A percentile compares a stretch with the other conserved stretches of the same genome.
These are phyloP conservation scores for Vitis hybrid DNA, from an alignment of 177 flowering plant species.

Conservation along the genomic window DNA sequence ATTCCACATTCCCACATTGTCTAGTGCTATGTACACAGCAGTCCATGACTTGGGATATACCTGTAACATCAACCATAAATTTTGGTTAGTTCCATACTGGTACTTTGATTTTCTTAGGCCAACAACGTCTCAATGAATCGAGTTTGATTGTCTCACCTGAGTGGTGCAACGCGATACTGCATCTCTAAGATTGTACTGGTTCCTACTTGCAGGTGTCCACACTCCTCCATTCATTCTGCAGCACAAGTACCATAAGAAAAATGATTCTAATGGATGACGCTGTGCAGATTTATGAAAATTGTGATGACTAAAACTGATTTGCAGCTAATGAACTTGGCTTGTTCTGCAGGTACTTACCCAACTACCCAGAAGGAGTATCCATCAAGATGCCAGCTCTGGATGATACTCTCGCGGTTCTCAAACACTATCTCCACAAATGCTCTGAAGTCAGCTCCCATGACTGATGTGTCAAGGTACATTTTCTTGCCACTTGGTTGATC, in stretches of 20 bases:
- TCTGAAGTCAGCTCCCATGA: conserved; percentile 71
- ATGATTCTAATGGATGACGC: too few species aligned
- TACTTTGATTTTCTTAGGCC: background rate
- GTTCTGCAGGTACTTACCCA: conserved; percentile 44
- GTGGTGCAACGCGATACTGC: conserved; percentile 62
- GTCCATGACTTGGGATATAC: conserved; percentile 83
- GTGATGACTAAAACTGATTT: background rate
- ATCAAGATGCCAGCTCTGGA: conserved; percentile 78
- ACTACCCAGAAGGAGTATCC: conserved; percentile 73
- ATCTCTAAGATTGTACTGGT: conserved; percentile 60
- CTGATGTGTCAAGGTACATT: conserved; percentile 54
- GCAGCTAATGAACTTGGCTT: too few species aligned
- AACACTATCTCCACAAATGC: conserved; percentile 74
- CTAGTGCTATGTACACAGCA: conserved; percentile 57
- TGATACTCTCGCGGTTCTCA: conserved; percentile 53
- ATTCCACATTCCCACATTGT: conserved; percentile 89
- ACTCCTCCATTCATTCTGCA: conserved; percentile 64
- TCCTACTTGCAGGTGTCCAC: conserved; percentile 51
- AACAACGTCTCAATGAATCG: background rate
- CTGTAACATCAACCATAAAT: conserved; percentile 27
- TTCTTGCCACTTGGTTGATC: conserved; percentile 35
- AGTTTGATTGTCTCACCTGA: conserved; percentile 37
- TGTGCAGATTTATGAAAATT: too few species aligned
- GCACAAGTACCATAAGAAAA: background rate
- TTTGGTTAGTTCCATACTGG: background rate